These are phyloP conservation scores for Trapa incisa DNA, from an alignment of 345 rosid species.

Conservation along the genomic window DNA sequence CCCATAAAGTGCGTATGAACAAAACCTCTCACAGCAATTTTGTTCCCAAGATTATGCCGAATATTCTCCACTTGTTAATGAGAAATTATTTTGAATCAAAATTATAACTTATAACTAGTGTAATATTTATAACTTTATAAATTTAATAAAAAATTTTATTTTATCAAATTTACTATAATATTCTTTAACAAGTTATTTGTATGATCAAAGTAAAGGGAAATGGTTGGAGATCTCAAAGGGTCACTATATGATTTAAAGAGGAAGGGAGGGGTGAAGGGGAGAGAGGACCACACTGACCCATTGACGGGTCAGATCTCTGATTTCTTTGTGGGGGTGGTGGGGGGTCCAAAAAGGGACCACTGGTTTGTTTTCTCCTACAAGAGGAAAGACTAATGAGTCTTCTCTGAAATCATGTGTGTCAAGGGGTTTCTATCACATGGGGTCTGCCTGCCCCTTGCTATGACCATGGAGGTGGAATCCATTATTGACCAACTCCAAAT, in stretches of 20 bases:
- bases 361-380: not conserved
- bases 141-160: too few relatives aligned
- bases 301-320: too few relatives aligned
- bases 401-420: not conserved
- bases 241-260: not conserved
- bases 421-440: not conserved
- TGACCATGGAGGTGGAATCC: not conserved
- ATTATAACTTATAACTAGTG: too few relatives aligned
- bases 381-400: not conserved
- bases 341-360: not conserved
- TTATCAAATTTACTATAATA: too few relatives aligned
- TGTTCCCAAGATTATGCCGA: too few relatives aligned
- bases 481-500: not conserved
- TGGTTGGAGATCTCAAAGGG: not conserved
- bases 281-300: too few relatives aligned
- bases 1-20: not conserved
- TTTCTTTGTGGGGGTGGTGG: not conserved
- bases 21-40: not conserved
- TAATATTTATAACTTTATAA: too few relatives aligned
- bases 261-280: not conserved
- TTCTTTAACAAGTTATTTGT: too few relatives aligned
- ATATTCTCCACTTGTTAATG: not conserved
- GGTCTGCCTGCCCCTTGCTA: not conserved
- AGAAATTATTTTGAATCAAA: too few relatives aligned
- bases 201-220: not conserved